Evolutionary conservation across 106 monocot species (phyloP).

Genomic region (Platanthera guangdongensis): DNA sequence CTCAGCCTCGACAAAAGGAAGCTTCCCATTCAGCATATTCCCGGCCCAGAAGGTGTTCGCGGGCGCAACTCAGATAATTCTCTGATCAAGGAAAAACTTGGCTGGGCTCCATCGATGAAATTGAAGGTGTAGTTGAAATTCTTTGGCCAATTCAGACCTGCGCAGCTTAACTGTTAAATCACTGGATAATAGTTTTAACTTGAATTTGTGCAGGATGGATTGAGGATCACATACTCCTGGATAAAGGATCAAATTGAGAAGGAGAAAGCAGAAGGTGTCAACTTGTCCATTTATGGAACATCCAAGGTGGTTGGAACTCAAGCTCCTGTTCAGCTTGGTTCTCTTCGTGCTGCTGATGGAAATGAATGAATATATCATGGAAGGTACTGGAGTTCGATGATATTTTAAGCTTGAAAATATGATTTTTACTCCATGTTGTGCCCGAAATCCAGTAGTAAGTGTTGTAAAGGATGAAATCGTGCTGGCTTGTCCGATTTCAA

Average conservation of each 20-base stretch:
- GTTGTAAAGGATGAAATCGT: background rate
- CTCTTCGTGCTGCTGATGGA: constrained; percentile 91
- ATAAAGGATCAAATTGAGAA: constrained; percentile 93
- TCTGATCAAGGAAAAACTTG: constrained; percentile 87
- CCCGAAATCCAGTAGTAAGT: background rate
- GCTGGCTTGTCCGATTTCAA: background rate
- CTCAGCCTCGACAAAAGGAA: constrained; percentile 81
- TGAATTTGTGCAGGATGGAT: constrained; percentile 55
- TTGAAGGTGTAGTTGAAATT: constrained; percentile 38
- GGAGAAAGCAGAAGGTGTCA: constrained; percentile 56
- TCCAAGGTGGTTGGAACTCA: constrained; percentile 90
- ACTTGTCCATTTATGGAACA: constrained; percentile 65
- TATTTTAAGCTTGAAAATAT: background rate
- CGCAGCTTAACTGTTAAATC: background rate
- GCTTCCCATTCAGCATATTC: constrained; percentile 95
- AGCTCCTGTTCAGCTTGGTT: constrained; percentile 89
- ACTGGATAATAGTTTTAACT: background rate
- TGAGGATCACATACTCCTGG: constrained; percentile 94
- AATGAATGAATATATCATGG: constrained; percentile 43
- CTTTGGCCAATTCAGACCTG: background rate
- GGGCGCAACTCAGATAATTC: constrained; percentile 93
- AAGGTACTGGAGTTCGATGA: background rate
- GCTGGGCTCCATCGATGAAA: constrained; percentile 92
- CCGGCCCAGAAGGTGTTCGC: constrained; percentile 93
- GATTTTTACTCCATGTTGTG: background rate